Conservation (phyloP, 768 basidiomycete genomes). For the Mycena polygramma region DNA sequence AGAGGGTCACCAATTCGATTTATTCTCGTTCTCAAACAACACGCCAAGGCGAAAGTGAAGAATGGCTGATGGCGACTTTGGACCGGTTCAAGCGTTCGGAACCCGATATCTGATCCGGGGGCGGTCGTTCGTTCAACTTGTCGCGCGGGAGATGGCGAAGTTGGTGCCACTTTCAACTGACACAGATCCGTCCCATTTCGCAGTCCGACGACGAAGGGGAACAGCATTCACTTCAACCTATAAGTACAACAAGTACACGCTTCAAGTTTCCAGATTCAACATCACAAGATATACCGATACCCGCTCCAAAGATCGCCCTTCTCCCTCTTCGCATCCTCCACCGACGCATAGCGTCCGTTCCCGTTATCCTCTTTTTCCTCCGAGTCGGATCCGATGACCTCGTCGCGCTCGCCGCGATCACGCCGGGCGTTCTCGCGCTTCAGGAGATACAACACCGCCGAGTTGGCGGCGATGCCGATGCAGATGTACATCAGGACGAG, state of each 20-base stretch:
- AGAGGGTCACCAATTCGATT: too few species aligned
- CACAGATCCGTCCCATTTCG: too few species aligned
- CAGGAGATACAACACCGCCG: constrained; percentile 61
- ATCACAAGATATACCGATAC: constrained; percentile 73
- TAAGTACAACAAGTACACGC: not conserved
- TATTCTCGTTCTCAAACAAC: too few species aligned
- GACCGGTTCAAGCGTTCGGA: too few species aligned
- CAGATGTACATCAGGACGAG: constrained; percentile 79
- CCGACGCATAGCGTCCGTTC: constrained; percentile 67
- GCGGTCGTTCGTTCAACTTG: too few species aligned
- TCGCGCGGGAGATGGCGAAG: too few species aligned
- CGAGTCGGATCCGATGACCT: constrained; percentile 67
- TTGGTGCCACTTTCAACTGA: too few species aligned
- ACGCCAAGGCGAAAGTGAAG: too few species aligned
- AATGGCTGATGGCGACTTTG: too few species aligned
- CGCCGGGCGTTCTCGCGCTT: constrained; percentile 71
- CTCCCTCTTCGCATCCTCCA: constrained; percentile 68
- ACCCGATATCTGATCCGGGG: too few species aligned
- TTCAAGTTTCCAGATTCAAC: not conserved
- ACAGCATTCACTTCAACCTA: too few species aligned
- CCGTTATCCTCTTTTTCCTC: constrained; percentile 57
- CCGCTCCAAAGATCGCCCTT: constrained; percentile 85
- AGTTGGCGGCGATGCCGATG: constrained; percentile 70
- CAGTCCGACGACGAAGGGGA: too few species aligned
- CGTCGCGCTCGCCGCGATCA: constrained; percentile 77